Evolutionary conservation across 257 asterid genomes (phyloP).

Genomic region (Penstemon davidsonii): DNA sequence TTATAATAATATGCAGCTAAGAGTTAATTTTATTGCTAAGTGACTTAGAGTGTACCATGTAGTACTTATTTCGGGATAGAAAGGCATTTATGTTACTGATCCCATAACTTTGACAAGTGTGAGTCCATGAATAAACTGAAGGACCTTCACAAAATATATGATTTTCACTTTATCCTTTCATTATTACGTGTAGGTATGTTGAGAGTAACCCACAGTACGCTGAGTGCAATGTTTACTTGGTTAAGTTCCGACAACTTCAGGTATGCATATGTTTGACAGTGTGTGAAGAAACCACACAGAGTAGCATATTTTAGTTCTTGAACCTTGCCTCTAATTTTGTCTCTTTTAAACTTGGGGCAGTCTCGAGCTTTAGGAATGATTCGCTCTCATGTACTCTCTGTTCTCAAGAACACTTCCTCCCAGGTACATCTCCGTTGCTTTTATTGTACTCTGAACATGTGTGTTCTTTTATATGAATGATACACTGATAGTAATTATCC

Average conservation of each 20-base stretch:
- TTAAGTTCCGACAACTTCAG: conserved; percentile 99
- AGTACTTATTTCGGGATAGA: conserved; percentile 19
- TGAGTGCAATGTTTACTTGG: conserved; percentile 95
- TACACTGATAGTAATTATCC: conserved; percentile 22
- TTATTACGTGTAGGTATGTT: conserved; percentile 63
- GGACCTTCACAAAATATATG: conserved; percentile 12
- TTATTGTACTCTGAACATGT: conserved; percentile 22
- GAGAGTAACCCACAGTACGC: conserved; percentile 98
- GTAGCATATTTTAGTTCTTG: conserved; percentile 20
- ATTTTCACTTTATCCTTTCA: conserved; percentile 20
- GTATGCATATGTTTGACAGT: conserved; percentile 39
- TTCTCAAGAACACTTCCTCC: conserved; percentile 82
- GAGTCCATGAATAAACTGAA: conserved; percentile 18
- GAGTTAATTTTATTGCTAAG: conserved; percentile 15
- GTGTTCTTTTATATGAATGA: conserved; percentile 26
- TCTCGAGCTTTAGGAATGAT: conserved; percentile 98
- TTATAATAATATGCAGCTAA: conserved; percentile 11
- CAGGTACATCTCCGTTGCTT: conserved; percentile 58
- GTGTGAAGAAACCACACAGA: conserved; percentile 8
- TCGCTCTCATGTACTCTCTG: conserved; percentile 84
- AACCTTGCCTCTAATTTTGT: conserved; percentile 23
- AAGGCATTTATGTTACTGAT: conserved; percentile 11
- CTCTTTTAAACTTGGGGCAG: conserved; percentile 41
- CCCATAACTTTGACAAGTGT: conserved; percentile 27
- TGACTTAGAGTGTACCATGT: neutral